phyloP scores from a whole-genome alignment of 2,329 filamentous ascomycete genomes.

The Cladosporium oxysporum region DNA sequence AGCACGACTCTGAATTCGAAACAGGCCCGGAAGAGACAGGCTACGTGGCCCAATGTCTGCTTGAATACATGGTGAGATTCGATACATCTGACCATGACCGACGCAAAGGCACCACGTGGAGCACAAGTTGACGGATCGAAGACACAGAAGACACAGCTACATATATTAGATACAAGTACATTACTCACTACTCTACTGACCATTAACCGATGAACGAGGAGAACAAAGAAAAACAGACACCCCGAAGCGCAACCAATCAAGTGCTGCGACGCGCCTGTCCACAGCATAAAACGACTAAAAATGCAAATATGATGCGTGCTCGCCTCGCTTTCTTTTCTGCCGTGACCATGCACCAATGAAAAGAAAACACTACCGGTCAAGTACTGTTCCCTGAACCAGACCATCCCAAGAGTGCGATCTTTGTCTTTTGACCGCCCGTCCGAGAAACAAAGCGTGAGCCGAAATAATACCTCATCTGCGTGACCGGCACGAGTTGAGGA shows the following conservation, averaged over 20 bases:
- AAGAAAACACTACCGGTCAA: background rate
- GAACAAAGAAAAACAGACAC: background rate
- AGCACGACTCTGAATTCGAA: too few species aligned
- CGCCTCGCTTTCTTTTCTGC: background rate
- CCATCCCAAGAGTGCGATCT: background rate
- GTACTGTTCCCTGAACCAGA: background rate
- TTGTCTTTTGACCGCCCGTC: background rate
- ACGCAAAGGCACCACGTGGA: background rate
- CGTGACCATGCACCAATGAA: background rate
- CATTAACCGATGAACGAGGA: background rate
- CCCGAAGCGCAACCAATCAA: background rate
- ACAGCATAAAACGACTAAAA: background rate
- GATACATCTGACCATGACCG: too few species aligned
- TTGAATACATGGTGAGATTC: too few species aligned
- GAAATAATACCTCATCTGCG: background rate
- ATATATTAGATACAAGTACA: background rate
- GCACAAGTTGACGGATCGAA: background rate
- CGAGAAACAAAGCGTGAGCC: background rate
- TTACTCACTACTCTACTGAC: background rate
- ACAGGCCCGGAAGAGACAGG: too few species aligned
- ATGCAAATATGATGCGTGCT: background rate
- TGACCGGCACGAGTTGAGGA: background rate
- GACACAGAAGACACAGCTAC: background rate
- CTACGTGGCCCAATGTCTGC: too few species aligned
- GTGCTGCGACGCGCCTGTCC: background rate